phyloP scores from a whole-genome alignment of 805 yeast species.

The Hanseniaspora clermontiae region DNA sequence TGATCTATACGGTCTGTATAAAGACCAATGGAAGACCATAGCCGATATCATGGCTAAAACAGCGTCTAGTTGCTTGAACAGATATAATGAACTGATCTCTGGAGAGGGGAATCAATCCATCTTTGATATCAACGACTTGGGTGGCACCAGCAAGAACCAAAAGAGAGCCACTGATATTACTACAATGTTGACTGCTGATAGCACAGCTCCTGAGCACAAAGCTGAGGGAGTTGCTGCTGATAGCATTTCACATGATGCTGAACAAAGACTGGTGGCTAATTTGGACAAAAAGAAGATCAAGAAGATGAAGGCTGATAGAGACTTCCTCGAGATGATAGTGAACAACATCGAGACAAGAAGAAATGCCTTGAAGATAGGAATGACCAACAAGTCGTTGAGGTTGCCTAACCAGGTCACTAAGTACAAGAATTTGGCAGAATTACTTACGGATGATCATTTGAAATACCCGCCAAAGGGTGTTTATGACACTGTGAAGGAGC shows the following conservation, averaged over 20 bases:
- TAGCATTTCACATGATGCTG: conserved; percentile 45
- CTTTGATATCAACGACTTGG: conserved; percentile 17
- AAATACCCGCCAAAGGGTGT: not conserved
- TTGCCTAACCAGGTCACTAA: conserved; percentile 16
- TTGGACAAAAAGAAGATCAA: conserved; percentile 91
- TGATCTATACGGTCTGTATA: conserved; percentile 53
- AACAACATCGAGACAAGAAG: conserved; percentile 69
- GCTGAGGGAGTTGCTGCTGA: conserved; percentile 64
- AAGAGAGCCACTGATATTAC: conserved; percentile 45
- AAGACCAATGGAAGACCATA: conserved; percentile 93
- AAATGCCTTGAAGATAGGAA: conserved; percentile 71
- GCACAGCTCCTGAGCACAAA: conserved; percentile 15
- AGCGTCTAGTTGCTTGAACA: conserved; percentile 71
- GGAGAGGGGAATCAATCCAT: conserved; percentile 20
- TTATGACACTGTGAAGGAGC: conserved; percentile 19
- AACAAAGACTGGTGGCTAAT: conserved; percentile 80
- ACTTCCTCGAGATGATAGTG: conserved; percentile 61
- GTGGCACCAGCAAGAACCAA: conserved; percentile 48
- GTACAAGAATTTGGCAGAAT: not conserved
- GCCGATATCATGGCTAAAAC: conserved; percentile 71
- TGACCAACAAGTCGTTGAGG: conserved; percentile 19
- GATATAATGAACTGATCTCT: conserved; percentile 63
- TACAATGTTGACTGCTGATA: not conserved
- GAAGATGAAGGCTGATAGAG: conserved; percentile 60
- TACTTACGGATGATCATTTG: conserved; percentile 1